These are phyloP conservation scores for Leishmania braziliensis DNA, from an alignment of 208 protist species.

Conservation along the genomic window DNA sequence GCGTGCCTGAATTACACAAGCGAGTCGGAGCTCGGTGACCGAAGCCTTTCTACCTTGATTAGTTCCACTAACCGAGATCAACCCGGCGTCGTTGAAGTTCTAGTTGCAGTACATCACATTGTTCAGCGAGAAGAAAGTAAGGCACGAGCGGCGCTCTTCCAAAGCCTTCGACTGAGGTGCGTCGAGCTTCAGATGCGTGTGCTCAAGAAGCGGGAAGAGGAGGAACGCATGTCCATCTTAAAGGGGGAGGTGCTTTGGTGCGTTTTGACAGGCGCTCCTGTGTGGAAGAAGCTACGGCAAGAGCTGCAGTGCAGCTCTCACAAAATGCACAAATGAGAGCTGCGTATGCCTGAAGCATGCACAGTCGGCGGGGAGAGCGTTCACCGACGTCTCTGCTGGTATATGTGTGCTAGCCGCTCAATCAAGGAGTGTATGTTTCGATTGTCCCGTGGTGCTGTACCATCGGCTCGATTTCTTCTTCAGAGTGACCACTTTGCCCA, in stretches of 20 bases:
- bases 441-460: not conserved
- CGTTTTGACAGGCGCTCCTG: constrained; percentile 24
- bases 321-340: not conserved
- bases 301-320: constrained; percentile 3
- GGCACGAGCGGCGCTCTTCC: constrained; percentile 15
- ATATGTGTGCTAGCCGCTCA: not conserved
- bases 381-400: not conserved
- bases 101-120: constrained; percentile 19
- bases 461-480: not conserved
- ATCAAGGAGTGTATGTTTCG: not conserved
- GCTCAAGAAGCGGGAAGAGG: constrained; percentile 36
- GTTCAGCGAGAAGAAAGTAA: constrained; percentile 26
- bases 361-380: not conserved
- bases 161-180: constrained; percentile 15
- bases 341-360: not conserved
- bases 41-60: not conserved
- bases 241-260: constrained; percentile 50
- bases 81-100: constrained; percentile 26
- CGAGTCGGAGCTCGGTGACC: not conserved
- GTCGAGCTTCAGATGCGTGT: constrained; percentile 14
- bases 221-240: constrained; percentile 33
- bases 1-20: not conserved
- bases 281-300: constrained; percentile 20
- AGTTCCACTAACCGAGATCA: constrained; percentile 13
- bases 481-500: not conserved